Evolutionary conservation across 177 flowering plant genomes (phyloP).

Genomic region (Vitis hybrid): DNA sequence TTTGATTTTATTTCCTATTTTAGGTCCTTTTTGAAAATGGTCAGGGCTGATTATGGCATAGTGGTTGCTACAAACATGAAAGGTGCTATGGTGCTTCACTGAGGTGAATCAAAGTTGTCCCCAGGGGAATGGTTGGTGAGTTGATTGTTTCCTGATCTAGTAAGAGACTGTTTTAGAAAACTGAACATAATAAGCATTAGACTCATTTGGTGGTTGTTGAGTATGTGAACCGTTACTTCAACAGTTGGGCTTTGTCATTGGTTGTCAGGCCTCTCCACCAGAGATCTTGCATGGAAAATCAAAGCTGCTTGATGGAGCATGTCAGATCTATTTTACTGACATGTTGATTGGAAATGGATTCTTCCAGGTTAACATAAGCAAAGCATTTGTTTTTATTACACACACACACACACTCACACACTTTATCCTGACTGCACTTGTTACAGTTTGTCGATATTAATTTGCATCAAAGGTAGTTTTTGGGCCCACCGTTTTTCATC

Average conservation of each 20-base stretch:
- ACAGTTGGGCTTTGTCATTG: not conserved
- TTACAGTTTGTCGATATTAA: slow-evolving; percentile 36
- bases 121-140: slow-evolving; percentile 48
- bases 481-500: slow-evolving; percentile 40
- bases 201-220: not conserved
- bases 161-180: too few species aligned
- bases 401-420: too few species aligned
- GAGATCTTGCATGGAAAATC: slow-evolving; percentile 45
- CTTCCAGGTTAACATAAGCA: slow-evolving; percentile 31
- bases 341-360: slow-evolving; percentile 19
- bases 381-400: not conserved
- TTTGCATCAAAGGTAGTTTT: slow-evolving; percentile 28
- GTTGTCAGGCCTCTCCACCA: slow-evolving; percentile 34
- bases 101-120: slow-evolving; percentile 41
- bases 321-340: slow-evolving; percentile 44
- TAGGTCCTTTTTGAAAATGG: slow-evolving; percentile 30
- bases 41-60: slow-evolving; percentile 27
- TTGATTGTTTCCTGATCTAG: slow-evolving; percentile 1
- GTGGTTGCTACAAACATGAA: slow-evolving; percentile 33
- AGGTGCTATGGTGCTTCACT: slow-evolving; percentile 39
- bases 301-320: slow-evolving; percentile 43
- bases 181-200: too few species aligned
- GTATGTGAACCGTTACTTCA: not conserved
- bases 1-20: not conserved
- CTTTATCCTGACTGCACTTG: too few species aligned